These are phyloP conservation scores for Sphagnum contortum DNA, from an alignment of 225 moss, liverwort and hornwort genomes.

Conservation along the genomic window DNA sequence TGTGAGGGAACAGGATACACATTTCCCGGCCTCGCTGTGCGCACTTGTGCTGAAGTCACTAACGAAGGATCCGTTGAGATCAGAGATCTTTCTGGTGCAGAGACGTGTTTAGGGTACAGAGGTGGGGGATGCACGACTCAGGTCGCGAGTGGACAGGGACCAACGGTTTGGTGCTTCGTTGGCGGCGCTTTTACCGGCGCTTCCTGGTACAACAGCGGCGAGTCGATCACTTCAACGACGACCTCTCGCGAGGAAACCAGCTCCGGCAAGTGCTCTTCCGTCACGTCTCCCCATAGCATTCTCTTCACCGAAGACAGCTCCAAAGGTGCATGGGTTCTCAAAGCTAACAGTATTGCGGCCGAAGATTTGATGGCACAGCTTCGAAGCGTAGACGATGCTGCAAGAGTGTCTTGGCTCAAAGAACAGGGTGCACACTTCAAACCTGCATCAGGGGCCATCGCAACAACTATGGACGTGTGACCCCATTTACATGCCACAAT, in stretches of 20 bases:
- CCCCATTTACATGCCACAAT: too few species aligned
- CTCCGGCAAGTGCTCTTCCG: neutral
- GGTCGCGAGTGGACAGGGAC: neutral
- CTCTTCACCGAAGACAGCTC: slow-evolving; percentile 1
- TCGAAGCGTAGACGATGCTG: neutral
- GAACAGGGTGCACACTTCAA: neutral
- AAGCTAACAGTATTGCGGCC: neutral
- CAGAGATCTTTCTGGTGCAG: neutral
- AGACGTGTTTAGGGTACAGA: neutral
- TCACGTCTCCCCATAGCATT: neutral
- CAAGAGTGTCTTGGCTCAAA: slow-evolving; percentile 4
- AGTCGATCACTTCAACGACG: neutral
- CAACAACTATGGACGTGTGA: too few species aligned
- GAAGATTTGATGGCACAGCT: neutral
- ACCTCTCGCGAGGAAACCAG: neutral
- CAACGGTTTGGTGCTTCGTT: slow-evolving; percentile 1
- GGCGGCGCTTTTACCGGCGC: slow-evolving; percentile 4
- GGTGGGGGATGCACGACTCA: slow-evolving; percentile 1
- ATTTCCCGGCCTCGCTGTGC: neutral
- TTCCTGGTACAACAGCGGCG: neutral
- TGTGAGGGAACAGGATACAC: neutral
- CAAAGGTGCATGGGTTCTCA: neutral
- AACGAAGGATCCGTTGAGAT: neutral
- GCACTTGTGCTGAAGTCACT: neutral
- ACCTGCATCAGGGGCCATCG: too few species aligned